A percentile compares a stretch with the other conserved stretches of the same genome.
These are phyloP conservation scores for Globisporangium paroecandrum DNA, from an alignment of 352 stramenopile species.

Conservation along the genomic window DNA sequence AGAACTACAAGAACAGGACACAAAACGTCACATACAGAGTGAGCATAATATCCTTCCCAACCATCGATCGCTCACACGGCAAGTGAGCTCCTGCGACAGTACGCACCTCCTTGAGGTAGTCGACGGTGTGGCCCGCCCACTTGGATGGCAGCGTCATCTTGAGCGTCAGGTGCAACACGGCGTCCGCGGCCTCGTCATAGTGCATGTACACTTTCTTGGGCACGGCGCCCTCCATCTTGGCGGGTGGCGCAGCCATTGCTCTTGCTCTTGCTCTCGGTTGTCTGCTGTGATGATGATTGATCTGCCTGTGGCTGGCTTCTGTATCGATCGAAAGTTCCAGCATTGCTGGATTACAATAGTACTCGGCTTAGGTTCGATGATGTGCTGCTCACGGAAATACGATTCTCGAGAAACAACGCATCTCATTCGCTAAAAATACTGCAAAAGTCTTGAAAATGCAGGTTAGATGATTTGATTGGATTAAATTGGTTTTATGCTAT, in stretches of 20 bases:
- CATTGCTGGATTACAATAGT: background rate
- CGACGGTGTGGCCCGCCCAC: constrained; percentile 75
- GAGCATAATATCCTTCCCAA: background rate
- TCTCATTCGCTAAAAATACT: background rate
- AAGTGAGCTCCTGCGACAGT: background rate
- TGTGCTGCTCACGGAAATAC: background rate
- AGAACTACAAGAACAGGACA: constrained; percentile 53
- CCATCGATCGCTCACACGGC: background rate
- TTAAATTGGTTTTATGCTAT: background rate
- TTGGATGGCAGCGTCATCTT: constrained; percentile 89
- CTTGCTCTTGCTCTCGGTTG: constrained; percentile 1
- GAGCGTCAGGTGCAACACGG: constrained; percentile 65
- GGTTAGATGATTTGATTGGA: background rate
- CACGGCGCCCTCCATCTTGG: constrained; percentile 72
- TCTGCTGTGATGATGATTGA: background rate
- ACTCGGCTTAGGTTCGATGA: background rate
- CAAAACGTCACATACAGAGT: background rate
- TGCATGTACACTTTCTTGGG: constrained; percentile 90
- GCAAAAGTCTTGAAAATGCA: background rate
- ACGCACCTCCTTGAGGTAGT: constrained; percentile 76
- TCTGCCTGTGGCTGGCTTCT: background rate
- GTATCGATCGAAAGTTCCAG: constrained; percentile 2
- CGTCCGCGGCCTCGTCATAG: constrained; percentile 67
- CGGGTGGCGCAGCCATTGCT: constrained; percentile 31
- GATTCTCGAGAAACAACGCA: background rate